Percentiles rank a stretch among this genome's conserved stretches.
Evolutionary conservation across 1,139 yeast species (phyloP).

Genomic region (Blastobotrys indianensis): DNA sequence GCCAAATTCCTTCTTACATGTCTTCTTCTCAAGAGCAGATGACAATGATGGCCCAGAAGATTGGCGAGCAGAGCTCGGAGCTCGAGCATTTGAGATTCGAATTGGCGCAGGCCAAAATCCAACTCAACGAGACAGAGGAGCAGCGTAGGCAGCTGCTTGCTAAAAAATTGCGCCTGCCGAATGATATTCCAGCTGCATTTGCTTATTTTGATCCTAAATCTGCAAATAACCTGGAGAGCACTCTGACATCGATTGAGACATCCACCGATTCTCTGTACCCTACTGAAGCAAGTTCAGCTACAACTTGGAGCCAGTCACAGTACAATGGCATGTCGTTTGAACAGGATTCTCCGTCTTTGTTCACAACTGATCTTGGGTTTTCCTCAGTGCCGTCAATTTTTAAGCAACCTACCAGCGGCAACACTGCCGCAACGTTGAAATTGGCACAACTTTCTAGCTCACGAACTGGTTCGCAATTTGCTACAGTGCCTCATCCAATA

Average conservation of each 20-base stretch:
- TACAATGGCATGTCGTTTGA: no score
- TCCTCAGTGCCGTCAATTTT: no score
- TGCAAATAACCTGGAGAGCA: not conserved
- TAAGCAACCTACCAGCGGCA: no score
- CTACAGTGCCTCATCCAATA: no score
- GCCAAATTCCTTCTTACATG: not conserved
- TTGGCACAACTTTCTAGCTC: no score
- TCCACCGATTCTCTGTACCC: conserved; percentile 1
- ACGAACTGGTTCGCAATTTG: no score
- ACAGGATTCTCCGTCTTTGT: no score
- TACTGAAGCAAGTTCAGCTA: conserved; percentile 3
- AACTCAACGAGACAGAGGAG: conserved; percentile 3
- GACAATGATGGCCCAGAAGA: conserved; percentile 6
- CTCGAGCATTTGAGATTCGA: conserved; percentile 9
- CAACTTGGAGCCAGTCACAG: not conserved
- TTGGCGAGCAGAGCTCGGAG: conserved; percentile 11
- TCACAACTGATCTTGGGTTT: no score
- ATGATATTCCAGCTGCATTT: not conserved
- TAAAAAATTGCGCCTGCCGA: not conserved
- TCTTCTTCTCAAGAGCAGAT: conserved; percentile 7
- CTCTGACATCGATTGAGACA: not conserved
- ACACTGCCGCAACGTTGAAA: no score
- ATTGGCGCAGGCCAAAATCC: conserved; percentile 5
- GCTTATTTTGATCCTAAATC: not conserved
- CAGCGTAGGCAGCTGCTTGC: not conserved